Conservation (phyloP, 208 protist species). For the Trichomonas vaginalis region DNA sequence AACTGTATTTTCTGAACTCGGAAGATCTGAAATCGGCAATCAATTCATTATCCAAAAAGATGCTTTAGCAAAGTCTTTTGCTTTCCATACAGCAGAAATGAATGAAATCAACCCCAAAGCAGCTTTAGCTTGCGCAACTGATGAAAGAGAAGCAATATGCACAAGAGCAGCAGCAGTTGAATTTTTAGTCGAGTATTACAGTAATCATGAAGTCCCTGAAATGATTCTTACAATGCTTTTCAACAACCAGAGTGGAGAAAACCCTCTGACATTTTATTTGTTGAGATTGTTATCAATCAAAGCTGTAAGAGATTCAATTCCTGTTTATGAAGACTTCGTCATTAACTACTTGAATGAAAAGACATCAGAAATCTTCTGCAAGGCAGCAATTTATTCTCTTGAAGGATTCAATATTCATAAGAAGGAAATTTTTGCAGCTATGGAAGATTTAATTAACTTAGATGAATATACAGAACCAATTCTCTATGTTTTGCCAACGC, state of each 20-base stretch:
- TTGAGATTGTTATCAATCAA: not conserved
- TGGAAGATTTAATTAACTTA: not conserved
- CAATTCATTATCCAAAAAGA: not conserved
- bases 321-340: not conserved
- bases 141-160: conserved; percentile 15
- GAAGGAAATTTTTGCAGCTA: not conserved
- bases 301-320: not conserved
- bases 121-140: not conserved
- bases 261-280: not conserved
- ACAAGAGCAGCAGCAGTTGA: not conserved
- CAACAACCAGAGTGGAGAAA: not conserved
- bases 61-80: not conserved
- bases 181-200: not conserved
- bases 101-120: not conserved
- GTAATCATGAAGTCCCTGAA: not conserved
- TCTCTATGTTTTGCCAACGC: not conserved
- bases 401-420: not conserved
- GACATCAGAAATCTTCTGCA: not conserved
- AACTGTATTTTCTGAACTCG: not conserved
- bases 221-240: not conserved
- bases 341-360: not conserved
- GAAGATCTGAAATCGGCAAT: not conserved
- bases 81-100: not conserved
- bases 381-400: not conserved
- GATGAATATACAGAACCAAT: not conserved